These are phyloP conservation scores for Metarhizium rileyi DNA, from an alignment of 2,329 filamentous ascomycete species.

Conservation along the genomic window DNA sequence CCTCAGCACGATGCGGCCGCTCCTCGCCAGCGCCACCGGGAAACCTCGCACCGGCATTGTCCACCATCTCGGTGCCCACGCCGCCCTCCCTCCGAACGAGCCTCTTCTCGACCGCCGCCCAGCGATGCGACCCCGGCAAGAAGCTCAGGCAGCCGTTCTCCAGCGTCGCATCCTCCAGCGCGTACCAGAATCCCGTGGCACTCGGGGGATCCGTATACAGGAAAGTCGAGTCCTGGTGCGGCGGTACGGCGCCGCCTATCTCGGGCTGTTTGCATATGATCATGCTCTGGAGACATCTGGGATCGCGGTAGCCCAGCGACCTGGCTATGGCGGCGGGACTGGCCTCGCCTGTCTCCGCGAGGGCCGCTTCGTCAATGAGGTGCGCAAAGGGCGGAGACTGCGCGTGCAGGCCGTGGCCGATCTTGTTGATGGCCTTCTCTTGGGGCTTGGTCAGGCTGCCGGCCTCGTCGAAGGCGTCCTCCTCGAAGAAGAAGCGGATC, in stretches of 20 bases:
- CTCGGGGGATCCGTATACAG: conserved; percentile 81
- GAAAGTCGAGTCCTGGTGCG: conserved; percentile 90
- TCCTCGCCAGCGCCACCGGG: conserved; percentile 40
- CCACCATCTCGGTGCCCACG: conserved; percentile 58
- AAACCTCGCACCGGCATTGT: conserved; percentile 57
- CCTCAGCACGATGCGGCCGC: conserved; percentile 24
- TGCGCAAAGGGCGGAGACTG: conserved; percentile 57
- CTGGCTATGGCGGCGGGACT: conserved; percentile 55
- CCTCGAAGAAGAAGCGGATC: conserved; percentile 94
- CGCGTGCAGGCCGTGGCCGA: conserved; percentile 67
- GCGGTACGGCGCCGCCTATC: conserved; percentile 82
- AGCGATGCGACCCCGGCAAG: conserved; percentile 69
- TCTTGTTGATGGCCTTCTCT: conserved; percentile 79
- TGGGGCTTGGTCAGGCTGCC: conserved; percentile 69
- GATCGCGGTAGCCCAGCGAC: conserved; percentile 64
- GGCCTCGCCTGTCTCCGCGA: conserved; percentile 19
- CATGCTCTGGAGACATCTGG: conserved; percentile 83
- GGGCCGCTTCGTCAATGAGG: conserved; percentile 41
- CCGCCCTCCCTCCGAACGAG: conserved; percentile 57
- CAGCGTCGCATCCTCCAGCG: conserved; percentile 78
- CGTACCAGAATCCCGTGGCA: conserved; percentile 96
- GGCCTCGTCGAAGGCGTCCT: conserved; percentile 66
- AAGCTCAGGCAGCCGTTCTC: conserved; percentile 88
- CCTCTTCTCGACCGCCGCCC: conserved; percentile 59
- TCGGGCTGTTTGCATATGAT: conserved; percentile 97